Conservation (phyloP, 345 rosid species). For the Eucalyptus polyanthemos region DNA sequence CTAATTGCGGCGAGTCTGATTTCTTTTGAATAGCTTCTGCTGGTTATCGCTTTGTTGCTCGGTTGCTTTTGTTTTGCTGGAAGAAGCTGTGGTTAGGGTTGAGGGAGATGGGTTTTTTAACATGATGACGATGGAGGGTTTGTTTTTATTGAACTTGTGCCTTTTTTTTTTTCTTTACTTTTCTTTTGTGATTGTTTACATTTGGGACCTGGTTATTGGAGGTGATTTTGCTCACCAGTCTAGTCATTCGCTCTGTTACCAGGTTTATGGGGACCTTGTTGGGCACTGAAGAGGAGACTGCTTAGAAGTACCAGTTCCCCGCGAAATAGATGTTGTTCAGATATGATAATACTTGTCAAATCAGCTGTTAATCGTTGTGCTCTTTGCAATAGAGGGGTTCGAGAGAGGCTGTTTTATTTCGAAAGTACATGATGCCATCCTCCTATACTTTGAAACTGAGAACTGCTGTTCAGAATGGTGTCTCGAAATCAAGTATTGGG, state of each 20-base stretch:
- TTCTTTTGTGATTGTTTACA: not conserved
- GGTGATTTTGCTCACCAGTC: not conserved
- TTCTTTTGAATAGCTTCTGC: not conserved
- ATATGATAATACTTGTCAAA: not conserved
- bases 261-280: not conserved
- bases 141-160: not conserved
- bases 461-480: conserved; percentile 37
- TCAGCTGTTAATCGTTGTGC: not conserved
- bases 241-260: not conserved
- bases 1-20: not conserved
- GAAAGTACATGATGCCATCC: conserved; percentile 54
- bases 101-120: not conserved
- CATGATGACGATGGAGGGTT: not conserved
- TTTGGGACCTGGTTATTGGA: not conserved
- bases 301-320: not conserved
- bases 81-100: not conserved
- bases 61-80: not conserved
- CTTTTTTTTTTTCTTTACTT: not conserved
- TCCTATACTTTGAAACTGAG: conserved; percentile 28
- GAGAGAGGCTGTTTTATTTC: not conserved
- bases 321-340: not conserved
- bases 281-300: not conserved
- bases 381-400: not conserved
- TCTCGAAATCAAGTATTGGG: conserved; percentile 18
- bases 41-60: not conserved